A percentile compares a stretch with the other conserved stretches of the same genome.
Conservation (phyloP, 2,329 filamentous ascomycete species). For the Pseudocercospora eumusae region DNA sequence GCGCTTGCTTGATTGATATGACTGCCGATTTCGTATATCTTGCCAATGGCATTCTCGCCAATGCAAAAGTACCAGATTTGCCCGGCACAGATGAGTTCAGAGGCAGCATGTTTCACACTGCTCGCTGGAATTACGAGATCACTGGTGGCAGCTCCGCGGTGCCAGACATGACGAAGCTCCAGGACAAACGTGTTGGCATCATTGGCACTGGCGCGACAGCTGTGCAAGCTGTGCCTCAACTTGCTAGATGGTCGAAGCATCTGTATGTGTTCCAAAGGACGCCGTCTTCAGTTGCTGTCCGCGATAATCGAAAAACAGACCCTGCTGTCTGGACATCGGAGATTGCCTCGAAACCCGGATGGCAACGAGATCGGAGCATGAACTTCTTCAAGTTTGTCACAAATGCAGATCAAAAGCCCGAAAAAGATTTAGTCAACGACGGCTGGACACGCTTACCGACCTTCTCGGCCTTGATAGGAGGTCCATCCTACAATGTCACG, state of each 20-base stretch:
- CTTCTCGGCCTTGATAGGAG: conserved; percentile 42
- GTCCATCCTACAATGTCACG: conserved; percentile 38
- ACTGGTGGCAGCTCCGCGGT: conserved; percentile 43
- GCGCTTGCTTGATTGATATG: conserved; percentile 32
- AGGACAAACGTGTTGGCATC: conserved; percentile 47
- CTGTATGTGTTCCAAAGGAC: conserved; percentile 50
- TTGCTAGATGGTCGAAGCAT: conserved; percentile 44
- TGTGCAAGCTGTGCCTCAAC: conserved; percentile 45
- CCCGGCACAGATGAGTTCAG: conserved; percentile 43
- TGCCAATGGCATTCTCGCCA: conserved; percentile 46
- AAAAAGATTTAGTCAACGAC: conserved; percentile 47
- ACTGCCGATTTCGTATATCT: conserved; percentile 45
- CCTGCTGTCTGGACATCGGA: conserved; percentile 44
- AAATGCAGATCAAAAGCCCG: conserved; percentile 39
- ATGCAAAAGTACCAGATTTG: conserved; percentile 51
- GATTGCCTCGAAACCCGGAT: conserved; percentile 46
- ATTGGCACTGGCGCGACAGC: conserved; percentile 51
- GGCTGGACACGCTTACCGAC: conserved; percentile 24
- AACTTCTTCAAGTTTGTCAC: conserved; percentile 50
- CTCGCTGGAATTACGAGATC: conserved; percentile 48
- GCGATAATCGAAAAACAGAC: conserved; percentile 46
- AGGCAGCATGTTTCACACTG: conserved; percentile 48
- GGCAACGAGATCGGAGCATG: conserved; percentile 51
- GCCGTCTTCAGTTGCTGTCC: conserved; percentile 41
- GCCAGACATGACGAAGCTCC: conserved; percentile 41